Base-by-base conservation (phyloP, 2,329 filamentous ascomycete species). In the Alternaria sp. region DNA sequence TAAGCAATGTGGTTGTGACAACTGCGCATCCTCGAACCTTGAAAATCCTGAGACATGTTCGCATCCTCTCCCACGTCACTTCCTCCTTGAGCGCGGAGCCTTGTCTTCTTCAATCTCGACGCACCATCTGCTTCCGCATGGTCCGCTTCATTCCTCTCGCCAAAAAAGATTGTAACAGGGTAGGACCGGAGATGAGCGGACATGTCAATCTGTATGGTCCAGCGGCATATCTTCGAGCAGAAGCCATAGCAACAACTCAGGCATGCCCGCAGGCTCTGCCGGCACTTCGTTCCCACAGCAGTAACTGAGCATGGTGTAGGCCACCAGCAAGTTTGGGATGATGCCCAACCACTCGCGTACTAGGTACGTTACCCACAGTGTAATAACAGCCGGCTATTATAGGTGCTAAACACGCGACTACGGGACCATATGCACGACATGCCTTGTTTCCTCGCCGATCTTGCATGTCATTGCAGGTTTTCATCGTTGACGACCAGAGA, bases 371-470 rank as follows among this genome's bases (percentile, higher is more conserved):
- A 41, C 22, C 52, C 41, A 27, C 27, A 51, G 32, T 55, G 57
- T 60, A 57, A 63, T 60, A 63, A 52, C 60, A 63, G 30, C 40
- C 53, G 53, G 38, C 53, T 59, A 28, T 45, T 60, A 57, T 60
- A 57, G 30, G 16, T 27, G 41, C 25, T 38, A 43, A 38, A 16
- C 46, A 28, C 32, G 46, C 46, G 27, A 32, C 38, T 57, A 49
- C 46, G n/a, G 53, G n/a, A 27, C 57, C n/a, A 57, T 34, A 52
- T 57, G 18, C 52, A 56, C 53, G 41, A 38, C 46, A 45, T 27
- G 32, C 32, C 57, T 32, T 57, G 57, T 41, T 60, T 60, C 43
- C 40, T 43, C 45, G 18, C 40, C 9, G 32, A 51, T 60, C 25
- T 28, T 45, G 22, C 38, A 22, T 34, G 12, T 30, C 44, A 25